Conservation (phyloP, 192 early-diverging fungal species). For the Coemansia sp. region DNA sequence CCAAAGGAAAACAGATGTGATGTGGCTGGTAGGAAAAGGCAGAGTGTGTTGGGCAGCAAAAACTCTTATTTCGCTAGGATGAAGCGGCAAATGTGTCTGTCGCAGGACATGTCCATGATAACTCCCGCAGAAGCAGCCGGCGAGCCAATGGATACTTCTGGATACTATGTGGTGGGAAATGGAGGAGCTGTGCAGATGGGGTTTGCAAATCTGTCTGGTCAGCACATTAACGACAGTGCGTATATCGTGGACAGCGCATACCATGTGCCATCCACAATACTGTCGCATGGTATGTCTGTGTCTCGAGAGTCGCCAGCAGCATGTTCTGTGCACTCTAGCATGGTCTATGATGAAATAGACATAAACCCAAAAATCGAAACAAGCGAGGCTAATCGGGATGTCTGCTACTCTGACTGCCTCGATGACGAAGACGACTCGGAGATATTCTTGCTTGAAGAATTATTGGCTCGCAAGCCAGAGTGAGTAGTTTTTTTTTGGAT, state of each 20-base stretch:
- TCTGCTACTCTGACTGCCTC: background rate
- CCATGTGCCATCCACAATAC: too few relatives aligned
- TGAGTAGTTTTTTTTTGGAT: background rate
- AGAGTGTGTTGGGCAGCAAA: conserved; percentile 9
- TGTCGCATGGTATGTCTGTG: background rate
- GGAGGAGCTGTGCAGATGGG: background rate
- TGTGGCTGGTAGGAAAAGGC: background rate
- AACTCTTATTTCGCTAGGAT: conserved; percentile 2
- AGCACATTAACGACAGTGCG: background rate
- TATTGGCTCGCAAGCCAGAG: background rate
- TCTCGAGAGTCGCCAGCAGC: background rate
- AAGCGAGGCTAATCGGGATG: too few relatives aligned
- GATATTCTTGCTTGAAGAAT: background rate
- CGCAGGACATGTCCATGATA: background rate
- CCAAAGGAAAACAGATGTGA: background rate
- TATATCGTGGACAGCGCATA: too few relatives aligned
- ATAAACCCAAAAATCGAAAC: too few relatives aligned
- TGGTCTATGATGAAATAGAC: too few relatives aligned
- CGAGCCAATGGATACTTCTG: background rate
- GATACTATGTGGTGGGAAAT: too few relatives aligned
- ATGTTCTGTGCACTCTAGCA: too few relatives aligned
- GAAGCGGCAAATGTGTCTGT: background rate
- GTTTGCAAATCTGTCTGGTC: background rate
- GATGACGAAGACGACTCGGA: background rate
- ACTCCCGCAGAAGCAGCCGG: background rate